Evolutionary conservation across 1,139 yeast genomes (phyloP), one percentile per base, ranked within the genome.

Genomic region (Pichia inconspicua): DNA sequence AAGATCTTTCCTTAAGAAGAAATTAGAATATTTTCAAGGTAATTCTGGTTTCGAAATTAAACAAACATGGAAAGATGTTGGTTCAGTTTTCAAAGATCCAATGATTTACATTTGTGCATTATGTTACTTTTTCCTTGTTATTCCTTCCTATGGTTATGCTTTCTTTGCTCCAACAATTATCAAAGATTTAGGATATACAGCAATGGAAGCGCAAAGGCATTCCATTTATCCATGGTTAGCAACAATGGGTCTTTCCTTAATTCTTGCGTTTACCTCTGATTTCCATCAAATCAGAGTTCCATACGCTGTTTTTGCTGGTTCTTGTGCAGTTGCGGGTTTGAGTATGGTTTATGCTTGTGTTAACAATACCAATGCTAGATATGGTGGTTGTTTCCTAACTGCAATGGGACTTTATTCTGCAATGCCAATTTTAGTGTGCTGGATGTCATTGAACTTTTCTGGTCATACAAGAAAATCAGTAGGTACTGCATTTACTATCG

Each of bases 391-490:
- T 62, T 84, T 84, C 75, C 68, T 85, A 43, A 62, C 77, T 22
- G 87, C 83, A 0, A 60, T 72, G 41, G 94, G 94, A 4, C 68
- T 82, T 34, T 84, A 84, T 66, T 69, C 84, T 4, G 77, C 82
- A 36, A 84, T 84, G 94, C 94, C 94, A n/a, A 60, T 82, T 27
- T 65, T 84, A 36, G 80, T 85, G 25, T 84, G 94, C 66, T 82
- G 90, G 87, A 73, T 72, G 36, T 76, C 83, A 17, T 71, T 84
- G 61, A 82, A 82, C 61, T 75, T 78, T 55, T 77, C 83, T 10
- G 88, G 92, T 31, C 90, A 84, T 60, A 67, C 79, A 45, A 72
- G 90, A 63, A 81, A 82, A 57, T 73, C 85, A 25, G 83, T 83
- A 19, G 87, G 86, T 47, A 78, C 88, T 15, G 89, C 86, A 2